Percentiles rank a stretch among this genome's conserved stretches.
Evolutionary conservation across 1,284 basidiomycete species (phyloP).

Genomic region (Rhodotorula sp.): DNA sequence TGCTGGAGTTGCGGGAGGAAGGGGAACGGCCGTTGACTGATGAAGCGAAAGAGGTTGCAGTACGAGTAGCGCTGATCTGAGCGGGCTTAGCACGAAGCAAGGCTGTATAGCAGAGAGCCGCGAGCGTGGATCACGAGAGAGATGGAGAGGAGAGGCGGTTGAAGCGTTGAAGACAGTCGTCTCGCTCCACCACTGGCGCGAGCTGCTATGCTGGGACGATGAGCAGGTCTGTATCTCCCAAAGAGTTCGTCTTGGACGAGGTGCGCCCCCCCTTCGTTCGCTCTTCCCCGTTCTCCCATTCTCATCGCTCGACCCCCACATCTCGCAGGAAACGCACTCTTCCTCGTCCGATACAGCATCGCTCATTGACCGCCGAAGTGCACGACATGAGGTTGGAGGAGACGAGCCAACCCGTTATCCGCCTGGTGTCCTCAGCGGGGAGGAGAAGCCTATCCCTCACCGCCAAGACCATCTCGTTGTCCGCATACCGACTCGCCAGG

Average conservation of each 20-base stretch:
- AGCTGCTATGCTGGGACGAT: neutral
- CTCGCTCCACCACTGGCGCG: no score
- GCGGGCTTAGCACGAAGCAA: no score
- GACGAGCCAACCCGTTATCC: neutral
- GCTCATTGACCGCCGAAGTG: conserved; percentile 3
- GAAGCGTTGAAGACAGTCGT: no score
- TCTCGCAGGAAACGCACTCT: conserved; percentile 22
- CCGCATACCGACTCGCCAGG: conserved; percentile 15
- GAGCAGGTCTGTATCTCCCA: conserved; percentile 4
- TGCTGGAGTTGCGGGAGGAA: no score
- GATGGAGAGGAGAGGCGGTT: no score
- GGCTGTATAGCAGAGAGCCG: no score
- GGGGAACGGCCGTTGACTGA: no score
- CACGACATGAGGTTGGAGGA: neutral
- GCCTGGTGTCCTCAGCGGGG: neutral
- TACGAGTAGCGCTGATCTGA: no score
- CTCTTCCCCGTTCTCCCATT: no score
- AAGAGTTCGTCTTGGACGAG: conserved; percentile 35
- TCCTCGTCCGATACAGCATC: conserved; percentile 21
- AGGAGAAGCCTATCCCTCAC: neutral
- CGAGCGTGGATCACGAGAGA: no score
- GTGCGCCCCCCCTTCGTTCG: neutral
- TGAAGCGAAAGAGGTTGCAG: no score
- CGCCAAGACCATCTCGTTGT: neutral
- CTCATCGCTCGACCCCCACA: conserved; percentile 10